Base-by-base conservation (phyloP, 2,329 filamentous ascomycete genomes). In the Sclerotinia sclerotiorum region DNA sequence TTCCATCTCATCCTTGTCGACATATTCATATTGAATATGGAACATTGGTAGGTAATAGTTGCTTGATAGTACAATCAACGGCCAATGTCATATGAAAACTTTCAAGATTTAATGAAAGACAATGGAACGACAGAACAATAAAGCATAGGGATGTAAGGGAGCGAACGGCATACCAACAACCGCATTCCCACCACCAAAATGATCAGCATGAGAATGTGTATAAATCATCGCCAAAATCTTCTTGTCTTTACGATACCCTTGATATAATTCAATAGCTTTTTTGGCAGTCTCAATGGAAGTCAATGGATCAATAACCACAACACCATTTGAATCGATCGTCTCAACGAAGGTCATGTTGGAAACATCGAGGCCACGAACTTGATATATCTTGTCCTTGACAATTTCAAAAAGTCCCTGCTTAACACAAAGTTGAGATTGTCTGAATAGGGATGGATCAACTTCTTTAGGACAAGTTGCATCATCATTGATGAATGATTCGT, bases 271-370 rank as follows among this genome's bases (percentile, higher is more conserved):
- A 3, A 81, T 52, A 0, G 75, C 79, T 5, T 76, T 76, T 10
- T 71, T 70, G 3, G 78, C 79, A 42, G 75, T 77, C 71, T 82
- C 80, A 21, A 69, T 69, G 0, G 78, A 80, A 4, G 76, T 77
- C 5, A 82, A 72, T 7, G 76, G 76, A 69, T 82, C 80, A 55
- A 82, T 77, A 24, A 81, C 71, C 58, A 82, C 76, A 63, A 81
- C 71, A 7, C 79, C 78, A 60, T 73, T 72, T 19, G 76, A 70
- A n/a, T 75, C 76, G 27, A 46, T 17, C 11, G 46, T 62, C 70
- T 81, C 78, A 1, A 81, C 72, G 57, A 82, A 71, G 15, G 78
- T 81, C 72, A 80, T 80, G 70, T 82, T 80, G 35, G 79, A 77
- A 11, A 82, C 57, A 68, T 82, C 80, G 19, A 81, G 73, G 5